Percentiles rank a stretch among this genome's conserved stretches.
Conservation (phyloP, 208 protist species). For the Trypanosoma brucei region DNA sequence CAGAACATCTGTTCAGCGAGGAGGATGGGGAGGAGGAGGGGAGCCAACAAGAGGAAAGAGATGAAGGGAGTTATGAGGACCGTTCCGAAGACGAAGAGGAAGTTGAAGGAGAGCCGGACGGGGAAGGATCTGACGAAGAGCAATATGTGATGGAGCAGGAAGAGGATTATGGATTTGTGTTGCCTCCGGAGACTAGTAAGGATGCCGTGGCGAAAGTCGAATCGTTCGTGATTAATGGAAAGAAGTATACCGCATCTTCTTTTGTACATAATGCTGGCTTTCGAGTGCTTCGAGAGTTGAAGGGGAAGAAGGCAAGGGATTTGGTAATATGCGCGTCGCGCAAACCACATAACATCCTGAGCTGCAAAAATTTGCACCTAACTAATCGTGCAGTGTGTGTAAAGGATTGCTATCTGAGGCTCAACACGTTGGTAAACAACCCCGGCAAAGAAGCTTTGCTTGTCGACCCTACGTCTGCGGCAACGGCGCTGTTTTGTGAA, state of each 20-base stretch:
- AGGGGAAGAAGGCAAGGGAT: constrained; percentile 44
- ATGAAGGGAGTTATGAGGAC: neutral
- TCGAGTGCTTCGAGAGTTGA: constrained; percentile 27
- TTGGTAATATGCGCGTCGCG: constrained; percentile 35
- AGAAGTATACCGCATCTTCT: constrained; percentile 38
- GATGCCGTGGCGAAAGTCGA: constrained; percentile 14
- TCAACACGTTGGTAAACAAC: constrained; percentile 75
- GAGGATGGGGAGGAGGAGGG: too few species aligned
- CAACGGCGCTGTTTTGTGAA: constrained; percentile 41
- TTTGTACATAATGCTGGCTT: constrained; percentile 67
- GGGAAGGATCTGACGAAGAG: constrained; percentile 22
- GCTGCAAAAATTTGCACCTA: constrained; percentile 58
- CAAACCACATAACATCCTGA: constrained; percentile 52
- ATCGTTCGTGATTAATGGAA: constrained; percentile 26
- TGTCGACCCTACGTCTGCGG: constrained; percentile 30
- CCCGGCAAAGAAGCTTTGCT: constrained; percentile 42
- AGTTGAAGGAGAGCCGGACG: constrained; percentile 25
- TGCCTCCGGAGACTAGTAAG: neutral
- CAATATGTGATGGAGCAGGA: constrained; percentile 23
- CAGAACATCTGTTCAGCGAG: too few species aligned
- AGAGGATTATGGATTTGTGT: constrained; percentile 10
- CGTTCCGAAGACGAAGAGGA: constrained; percentile 11
- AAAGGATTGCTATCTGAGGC: constrained; percentile 57
- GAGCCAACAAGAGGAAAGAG: too few species aligned
- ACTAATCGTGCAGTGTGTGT: constrained; percentile 58